Evolutionary conservation across 2,329 filamentous ascomycete genomes (phyloP).

Genomic region (Phoma herbarum): DNA sequence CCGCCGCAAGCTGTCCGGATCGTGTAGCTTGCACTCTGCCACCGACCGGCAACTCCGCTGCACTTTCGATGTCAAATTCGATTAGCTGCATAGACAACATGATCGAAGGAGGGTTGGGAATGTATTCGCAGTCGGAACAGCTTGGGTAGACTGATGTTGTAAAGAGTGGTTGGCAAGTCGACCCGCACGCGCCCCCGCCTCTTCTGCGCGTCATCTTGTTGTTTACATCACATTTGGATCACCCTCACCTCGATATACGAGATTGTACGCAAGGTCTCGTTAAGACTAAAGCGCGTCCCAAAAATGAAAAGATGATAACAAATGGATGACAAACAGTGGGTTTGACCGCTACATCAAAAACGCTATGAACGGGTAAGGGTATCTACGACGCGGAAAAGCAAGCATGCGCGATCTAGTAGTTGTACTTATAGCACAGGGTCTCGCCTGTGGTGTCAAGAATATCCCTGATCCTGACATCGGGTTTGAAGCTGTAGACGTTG

Average conservation of each 20-base stretch:
- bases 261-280: background rate
- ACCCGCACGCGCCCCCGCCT: background rate
- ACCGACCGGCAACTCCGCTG: background rate
- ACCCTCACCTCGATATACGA: background rate
- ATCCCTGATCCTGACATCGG: conserved; percentile 40
- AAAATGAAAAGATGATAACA: background rate
- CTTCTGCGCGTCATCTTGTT: background rate
- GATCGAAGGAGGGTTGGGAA: background rate
- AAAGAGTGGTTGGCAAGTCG: background rate
- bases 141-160: background rate
- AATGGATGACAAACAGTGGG: background rate
- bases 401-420: conserved; percentile 36
- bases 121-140: background rate
- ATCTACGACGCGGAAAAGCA: background rate
- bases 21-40: background rate
- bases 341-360: background rate
- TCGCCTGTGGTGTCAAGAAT: conserved; percentile 38
- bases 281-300: background rate
- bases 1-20: background rate
- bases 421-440: conserved; percentile 48
- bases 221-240: background rate
- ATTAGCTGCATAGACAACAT: background rate
- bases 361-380: conserved; percentile 11
- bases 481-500: conserved; percentile 40
- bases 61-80: too few relatives aligned